Evolutionary conservation across 164 flowering plant genomes (phyloP).

Genomic region (Umbellularia californica): DNA sequence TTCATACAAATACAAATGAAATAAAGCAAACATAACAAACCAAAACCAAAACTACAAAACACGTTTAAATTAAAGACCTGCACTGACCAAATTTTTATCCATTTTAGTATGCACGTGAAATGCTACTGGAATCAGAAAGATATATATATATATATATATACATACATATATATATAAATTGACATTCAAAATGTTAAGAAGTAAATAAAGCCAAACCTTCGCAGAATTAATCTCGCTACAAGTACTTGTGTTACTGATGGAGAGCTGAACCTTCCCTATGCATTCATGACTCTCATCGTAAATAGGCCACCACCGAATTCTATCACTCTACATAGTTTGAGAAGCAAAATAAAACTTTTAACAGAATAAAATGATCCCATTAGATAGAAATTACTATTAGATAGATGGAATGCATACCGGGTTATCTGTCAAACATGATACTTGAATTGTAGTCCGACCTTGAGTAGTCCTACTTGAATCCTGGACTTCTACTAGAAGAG

Average conservation of each 20-base stretch:
- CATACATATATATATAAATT: background rate
- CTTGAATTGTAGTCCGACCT: slow-evolving; percentile 65
- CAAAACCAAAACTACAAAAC: no score
- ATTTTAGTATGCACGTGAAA: no score
- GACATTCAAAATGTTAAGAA: background rate
- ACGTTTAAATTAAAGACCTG: no score
- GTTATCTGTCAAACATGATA: slow-evolving; percentile 67
- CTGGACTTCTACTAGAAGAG: slow-evolving; percentile 64
- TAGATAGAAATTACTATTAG: background rate
- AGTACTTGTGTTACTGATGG: slow-evolving; percentile 48
- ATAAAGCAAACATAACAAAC: no score
- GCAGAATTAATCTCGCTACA: slow-evolving; percentile 48
- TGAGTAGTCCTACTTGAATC: slow-evolving; percentile 47
- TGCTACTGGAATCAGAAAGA: background rate
- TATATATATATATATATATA: no score
- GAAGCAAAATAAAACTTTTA: background rate
- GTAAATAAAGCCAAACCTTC: slow-evolving; percentile 44
- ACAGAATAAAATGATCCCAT: background rate
- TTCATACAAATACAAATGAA: no score
- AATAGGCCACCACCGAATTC: slow-evolving; percentile 83
- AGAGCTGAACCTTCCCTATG: slow-evolving; percentile 82
- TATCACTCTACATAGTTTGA: slow-evolving; percentile 52
- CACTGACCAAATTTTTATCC: background rate
- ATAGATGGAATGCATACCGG: slow-evolving; percentile 37
- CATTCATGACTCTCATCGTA: slow-evolving; percentile 79